Conservation (phyloP, 2,329 filamentous ascomycete genomes). For the Purpureocillium lavendulum region DNA sequence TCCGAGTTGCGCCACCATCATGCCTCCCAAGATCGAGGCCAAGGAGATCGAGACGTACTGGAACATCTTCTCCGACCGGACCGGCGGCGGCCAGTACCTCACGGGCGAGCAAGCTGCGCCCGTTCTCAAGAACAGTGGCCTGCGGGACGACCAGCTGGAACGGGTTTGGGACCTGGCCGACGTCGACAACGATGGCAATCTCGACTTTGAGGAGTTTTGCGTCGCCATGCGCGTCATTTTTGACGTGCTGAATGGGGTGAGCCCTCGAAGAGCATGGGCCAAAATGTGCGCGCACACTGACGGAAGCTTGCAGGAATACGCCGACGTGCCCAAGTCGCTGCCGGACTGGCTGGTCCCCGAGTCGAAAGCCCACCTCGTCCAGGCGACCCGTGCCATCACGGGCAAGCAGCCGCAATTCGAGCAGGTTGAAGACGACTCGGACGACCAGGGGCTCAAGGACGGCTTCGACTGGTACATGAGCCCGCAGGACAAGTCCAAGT, state of each 20-base stretch:
- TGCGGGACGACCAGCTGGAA: slow-evolving; percentile 74
- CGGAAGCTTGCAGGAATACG: slow-evolving; percentile 58
- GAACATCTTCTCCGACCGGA: slow-evolving; percentile 54
- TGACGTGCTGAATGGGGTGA: slow-evolving; percentile 88
- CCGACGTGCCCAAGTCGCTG: slow-evolving; percentile 74
- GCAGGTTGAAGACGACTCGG: slow-evolving; percentile 72
- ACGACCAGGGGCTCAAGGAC: slow-evolving; percentile 79
- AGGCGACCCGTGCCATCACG: slow-evolving; percentile 71
- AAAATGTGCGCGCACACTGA: neutral
- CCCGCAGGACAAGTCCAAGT: slow-evolving; percentile 81
- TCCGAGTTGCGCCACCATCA: slow-evolving; percentile 21
- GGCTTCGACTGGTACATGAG: slow-evolving; percentile 99
- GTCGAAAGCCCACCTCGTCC: slow-evolving; percentile 84
- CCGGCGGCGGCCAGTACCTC: slow-evolving; percentile 50
- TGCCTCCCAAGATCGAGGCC: slow-evolving; percentile 54
- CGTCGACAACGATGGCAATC: slow-evolving; percentile 91
- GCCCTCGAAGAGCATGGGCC: neutral
- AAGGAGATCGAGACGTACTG: slow-evolving; percentile 58
- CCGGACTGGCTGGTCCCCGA: slow-evolving; percentile 97
- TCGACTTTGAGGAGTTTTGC: slow-evolving; percentile 99
- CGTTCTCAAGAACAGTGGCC: slow-evolving; percentile 54
- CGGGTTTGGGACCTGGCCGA: slow-evolving; percentile 95
- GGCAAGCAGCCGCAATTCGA: slow-evolving; percentile 79
- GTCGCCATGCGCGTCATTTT: slow-evolving; percentile 98
- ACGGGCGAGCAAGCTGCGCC: slow-evolving; percentile 55